phyloP scores from a whole-genome alignment of 768 basidiomycete genomes.

The Tylopilus plumbeoviolaceoides region DNA sequence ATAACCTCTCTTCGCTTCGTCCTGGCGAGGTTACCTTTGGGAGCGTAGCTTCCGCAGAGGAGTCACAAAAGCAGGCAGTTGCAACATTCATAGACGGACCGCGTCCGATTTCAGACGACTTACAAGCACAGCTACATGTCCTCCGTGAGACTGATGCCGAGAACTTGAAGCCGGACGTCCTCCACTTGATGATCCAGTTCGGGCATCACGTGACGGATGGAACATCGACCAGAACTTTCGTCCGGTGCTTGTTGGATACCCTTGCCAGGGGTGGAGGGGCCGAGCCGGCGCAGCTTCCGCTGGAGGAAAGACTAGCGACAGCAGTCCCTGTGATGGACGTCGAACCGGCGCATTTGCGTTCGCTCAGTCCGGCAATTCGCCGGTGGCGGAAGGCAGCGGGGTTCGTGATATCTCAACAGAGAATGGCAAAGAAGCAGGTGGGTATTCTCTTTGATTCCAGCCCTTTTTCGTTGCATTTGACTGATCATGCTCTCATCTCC shows the following conservation, averaged over 20 bases:
- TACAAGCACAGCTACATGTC: constrained; percentile 41
- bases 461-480: too few species aligned
- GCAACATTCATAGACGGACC: constrained; percentile 30
- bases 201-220: constrained; percentile 52
- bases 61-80: constrained; percentile 29
- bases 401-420: too few species aligned
- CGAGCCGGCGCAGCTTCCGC: not conserved
- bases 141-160: constrained; percentile 34
- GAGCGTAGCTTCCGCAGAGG: constrained; percentile 30
- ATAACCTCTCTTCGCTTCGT: constrained; percentile 26
- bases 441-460: too few species aligned
- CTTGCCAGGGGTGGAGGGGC: constrained; percentile 20
- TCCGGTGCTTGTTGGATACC: constrained; percentile 43
- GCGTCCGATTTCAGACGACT: constrained; percentile 37
- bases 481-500: too few species aligned
- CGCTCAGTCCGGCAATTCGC: not conserved
- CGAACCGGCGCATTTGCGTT: not conserved
- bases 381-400: too few species aligned
- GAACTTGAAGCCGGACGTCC: constrained; percentile 18
- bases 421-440: too few species aligned
- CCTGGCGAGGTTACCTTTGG: constrained; percentile 39
- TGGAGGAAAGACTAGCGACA: not conserved
- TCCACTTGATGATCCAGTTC: constrained; percentile 41
- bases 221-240: constrained; percentile 38
- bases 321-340: too few species aligned